A percentile compares a stretch with the other conserved stretches of the same genome.
These are phyloP conservation scores for Tricholoma bakamatsutake DNA, from an alignment of 768 basidiomycete species.

Conservation along the genomic window DNA sequence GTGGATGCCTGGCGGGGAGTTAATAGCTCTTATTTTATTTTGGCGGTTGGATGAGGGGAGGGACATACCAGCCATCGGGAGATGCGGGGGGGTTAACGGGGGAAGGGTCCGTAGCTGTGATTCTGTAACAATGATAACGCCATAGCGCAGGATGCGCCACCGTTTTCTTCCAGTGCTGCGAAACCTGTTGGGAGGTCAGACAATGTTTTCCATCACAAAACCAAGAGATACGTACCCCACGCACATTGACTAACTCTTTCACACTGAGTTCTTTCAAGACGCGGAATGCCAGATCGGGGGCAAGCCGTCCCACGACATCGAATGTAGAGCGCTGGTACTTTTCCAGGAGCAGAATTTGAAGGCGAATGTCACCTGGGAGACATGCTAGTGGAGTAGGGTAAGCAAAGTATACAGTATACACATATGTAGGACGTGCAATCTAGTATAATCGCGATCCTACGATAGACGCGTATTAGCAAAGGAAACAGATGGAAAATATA, in stretches of 20 bases:
- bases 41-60: not conserved
- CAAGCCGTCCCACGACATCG: slow-evolving; percentile 71
- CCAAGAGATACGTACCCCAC: slow-evolving; percentile 34
- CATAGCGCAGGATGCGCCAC: slow-evolving; percentile 67
- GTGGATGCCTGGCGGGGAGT: slow-evolving; percentile 34
- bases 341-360: slow-evolving; percentile 79
- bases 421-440: slow-evolving; percentile 37
- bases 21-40: not conserved
- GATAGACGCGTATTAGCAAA: slow-evolving; percentile 1
- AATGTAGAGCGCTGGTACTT: slow-evolving; percentile 81
- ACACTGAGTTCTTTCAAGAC: slow-evolving; percentile 54
- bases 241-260: slow-evolving; percentile 53
- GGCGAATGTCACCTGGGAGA: slow-evolving; percentile 77
- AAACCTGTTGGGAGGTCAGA: slow-evolving; percentile 37
- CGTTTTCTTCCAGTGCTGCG: slow-evolving; percentile 38
- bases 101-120: slow-evolving; percentile 68
- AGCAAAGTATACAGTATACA: too few species aligned
- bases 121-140: slow-evolving; percentile 67
- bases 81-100: slow-evolving; percentile 55
- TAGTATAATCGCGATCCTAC: slow-evolving; percentile 54
- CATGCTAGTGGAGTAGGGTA: slow-evolving; percentile 38
- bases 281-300: slow-evolving; percentile 57
- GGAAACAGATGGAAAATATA: not conserved
- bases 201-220: slow-evolving; percentile 20
- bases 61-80: slow-evolving; percentile 67